A percentile compares a stretch with the other conserved stretches of the same genome.
phyloP scores from a whole-genome alignment of 2,329 filamentous ascomycete species.

The Fusarium sp. region DNA sequence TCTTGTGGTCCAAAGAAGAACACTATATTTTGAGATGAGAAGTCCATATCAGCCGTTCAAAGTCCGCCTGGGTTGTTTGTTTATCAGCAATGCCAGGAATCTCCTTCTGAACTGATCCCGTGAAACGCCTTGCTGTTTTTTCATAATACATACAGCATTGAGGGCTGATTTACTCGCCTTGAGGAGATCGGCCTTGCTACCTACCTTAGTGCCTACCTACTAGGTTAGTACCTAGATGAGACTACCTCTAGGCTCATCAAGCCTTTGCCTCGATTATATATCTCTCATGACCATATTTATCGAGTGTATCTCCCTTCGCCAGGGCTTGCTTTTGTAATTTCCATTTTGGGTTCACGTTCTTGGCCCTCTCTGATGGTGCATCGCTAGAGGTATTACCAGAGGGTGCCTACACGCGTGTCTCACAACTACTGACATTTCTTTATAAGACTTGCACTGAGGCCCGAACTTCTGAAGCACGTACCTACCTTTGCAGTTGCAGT shows the following conservation, averaged over 20 bases:
- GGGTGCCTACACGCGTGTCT: neutral
- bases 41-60: too few relatives aligned
- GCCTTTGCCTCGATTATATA: neutral
- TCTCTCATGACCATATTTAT: neutral
- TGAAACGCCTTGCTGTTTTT: too few relatives aligned
- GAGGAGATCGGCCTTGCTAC: neutral
- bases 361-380: neutral
- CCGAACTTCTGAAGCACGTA: neutral
- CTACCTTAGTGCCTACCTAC: neutral
- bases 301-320: neutral
- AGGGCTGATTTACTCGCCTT: too few relatives aligned
- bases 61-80: too few relatives aligned
- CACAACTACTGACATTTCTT: neutral
- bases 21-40: too few relatives aligned
- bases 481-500: neutral
- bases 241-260: neutral
- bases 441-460: neutral
- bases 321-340: neutral
- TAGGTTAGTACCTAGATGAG: neutral
- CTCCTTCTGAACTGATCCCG: too few relatives aligned
- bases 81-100: too few relatives aligned
- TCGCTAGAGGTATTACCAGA: neutral
- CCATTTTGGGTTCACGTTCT: neutral
- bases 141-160: too few relatives aligned
- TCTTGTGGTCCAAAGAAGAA: too few relatives aligned